Conservation (phyloP, 257 asterid genomes). For the Ophiorrhiza pumila region DNA sequence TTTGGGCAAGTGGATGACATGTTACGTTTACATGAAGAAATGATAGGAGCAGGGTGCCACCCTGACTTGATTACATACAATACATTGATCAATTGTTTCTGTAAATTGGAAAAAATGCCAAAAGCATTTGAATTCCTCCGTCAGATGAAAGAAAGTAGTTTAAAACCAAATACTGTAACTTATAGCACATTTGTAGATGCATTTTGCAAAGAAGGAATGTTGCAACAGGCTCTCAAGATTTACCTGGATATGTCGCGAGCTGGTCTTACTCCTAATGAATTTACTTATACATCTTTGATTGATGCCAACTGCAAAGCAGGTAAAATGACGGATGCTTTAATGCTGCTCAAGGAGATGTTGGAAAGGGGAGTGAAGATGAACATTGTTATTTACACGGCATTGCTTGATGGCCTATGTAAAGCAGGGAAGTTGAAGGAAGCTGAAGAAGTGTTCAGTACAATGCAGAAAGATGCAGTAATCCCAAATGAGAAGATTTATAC, state of each 20-base stretch:
- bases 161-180: constrained; percentile 78
- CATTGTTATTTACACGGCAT: constrained; percentile 62
- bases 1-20: constrained; percentile 55
- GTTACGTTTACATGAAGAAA: constrained; percentile 60
- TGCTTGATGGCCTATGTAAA: constrained; percentile 75
- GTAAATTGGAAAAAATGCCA: constrained; percentile 63
- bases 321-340: constrained; percentile 56
- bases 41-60: constrained; percentile 58
- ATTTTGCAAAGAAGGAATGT: constrained; percentile 86
- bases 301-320: constrained; percentile 76
- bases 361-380: constrained; percentile 61
- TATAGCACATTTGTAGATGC: constrained; percentile 88
- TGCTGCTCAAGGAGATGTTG: constrained; percentile 76
- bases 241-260: constrained; percentile 84
- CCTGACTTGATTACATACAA: constrained; percentile 82
- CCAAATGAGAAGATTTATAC: constrained; percentile 74
- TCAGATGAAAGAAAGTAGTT: constrained; percentile 67
- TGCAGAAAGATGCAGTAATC: constrained; percentile 50
- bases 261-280: constrained; percentile 79
- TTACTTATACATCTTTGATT: constrained; percentile 73
- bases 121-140: constrained; percentile 55
- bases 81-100: constrained; percentile 81
- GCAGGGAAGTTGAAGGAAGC: constrained; percentile 73
- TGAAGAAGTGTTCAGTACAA: constrained; percentile 58
- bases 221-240: constrained; percentile 71